phyloP scores from a whole-genome alignment of 306 rosid genomes.

The barrel medic (Medicago truncatula) region MtrunA17r5.0-ANR NC_053043.1:42984001-42984500 shows the following conservation, averaged over 20 bases:
- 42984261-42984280: slow-evolving; percentile 81
- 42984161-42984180: too few relatives aligned
- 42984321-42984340: slow-evolving; percentile 53
- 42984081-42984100: slow-evolving; percentile 75
- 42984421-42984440: slow-evolving; percentile 32
- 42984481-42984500: slow-evolving; percentile 23
- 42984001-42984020: slow-evolving; percentile 58
- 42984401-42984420: slow-evolving; percentile 54
- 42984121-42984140: slow-evolving; percentile 58
- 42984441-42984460: slow-evolving; percentile 40
- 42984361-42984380: slow-evolving; percentile 35
- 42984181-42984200: too few relatives aligned
- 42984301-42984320: slow-evolving; percentile 70
- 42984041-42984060: slow-evolving; percentile 63
- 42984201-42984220: too few relatives aligned
- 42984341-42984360: slow-evolving; percentile 32
- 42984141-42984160: slow-evolving; percentile 20
- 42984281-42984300: slow-evolving; percentile 74
- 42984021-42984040: slow-evolving; percentile 75
- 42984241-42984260: too few relatives aligned
- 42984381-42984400: slow-evolving; percentile 40
- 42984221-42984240: too few relatives aligned
- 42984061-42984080: slow-evolving; percentile 72
- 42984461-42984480: slow-evolving; percentile 39
- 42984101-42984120: slow-evolving; percentile 69